Conservation (phyloP, 2,329 filamentous ascomycete species). For the Hypoxylon sp. region DNA sequence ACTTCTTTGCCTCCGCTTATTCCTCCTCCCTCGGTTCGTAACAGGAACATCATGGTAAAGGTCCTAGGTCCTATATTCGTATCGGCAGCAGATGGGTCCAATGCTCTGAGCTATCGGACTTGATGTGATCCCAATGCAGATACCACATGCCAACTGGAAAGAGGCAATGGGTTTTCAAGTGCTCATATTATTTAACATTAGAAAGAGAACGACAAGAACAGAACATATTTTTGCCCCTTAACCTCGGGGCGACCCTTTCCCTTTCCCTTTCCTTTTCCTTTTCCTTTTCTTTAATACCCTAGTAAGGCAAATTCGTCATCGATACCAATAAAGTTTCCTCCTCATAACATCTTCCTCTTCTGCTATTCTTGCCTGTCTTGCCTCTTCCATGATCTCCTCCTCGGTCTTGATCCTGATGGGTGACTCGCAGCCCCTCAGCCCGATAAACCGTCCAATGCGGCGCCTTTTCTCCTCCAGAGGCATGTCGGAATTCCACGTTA, state of each 20-base stretch:
- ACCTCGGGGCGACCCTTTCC: not conserved
- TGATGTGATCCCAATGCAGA: not conserved
- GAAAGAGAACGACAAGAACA: slow-evolving; percentile 41
- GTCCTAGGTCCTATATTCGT: not conserved
- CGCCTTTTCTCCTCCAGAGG: slow-evolving; percentile 77
- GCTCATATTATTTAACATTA: slow-evolving; percentile 47
- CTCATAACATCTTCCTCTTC: slow-evolving; percentile 65
- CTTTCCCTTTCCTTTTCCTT: not conserved
- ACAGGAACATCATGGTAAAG: not conserved
- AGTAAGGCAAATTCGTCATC: slow-evolving; percentile 7
- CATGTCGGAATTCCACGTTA: slow-evolving; percentile 71
- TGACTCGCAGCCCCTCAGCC: slow-evolving; percentile 74
- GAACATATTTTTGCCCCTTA: slow-evolving; percentile 25
- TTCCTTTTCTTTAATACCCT: not conserved
- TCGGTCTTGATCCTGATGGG: slow-evolving; percentile 59
- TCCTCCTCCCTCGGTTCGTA: not conserved
- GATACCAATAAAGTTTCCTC: slow-evolving; percentile 62
- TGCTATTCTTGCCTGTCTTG: slow-evolving; percentile 44
- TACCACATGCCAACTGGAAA: not conserved
- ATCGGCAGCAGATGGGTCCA: not conserved
- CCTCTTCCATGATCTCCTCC: slow-evolving; percentile 61
- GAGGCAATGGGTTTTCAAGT: slow-evolving; percentile 36
- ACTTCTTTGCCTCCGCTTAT: not conserved
- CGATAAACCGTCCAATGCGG: slow-evolving; percentile 81
- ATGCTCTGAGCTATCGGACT: not conserved